Evolutionary conservation across 768 basidiomycete genomes (phyloP).

Genomic region (Naganishia vaughanmartiniae): DNA sequence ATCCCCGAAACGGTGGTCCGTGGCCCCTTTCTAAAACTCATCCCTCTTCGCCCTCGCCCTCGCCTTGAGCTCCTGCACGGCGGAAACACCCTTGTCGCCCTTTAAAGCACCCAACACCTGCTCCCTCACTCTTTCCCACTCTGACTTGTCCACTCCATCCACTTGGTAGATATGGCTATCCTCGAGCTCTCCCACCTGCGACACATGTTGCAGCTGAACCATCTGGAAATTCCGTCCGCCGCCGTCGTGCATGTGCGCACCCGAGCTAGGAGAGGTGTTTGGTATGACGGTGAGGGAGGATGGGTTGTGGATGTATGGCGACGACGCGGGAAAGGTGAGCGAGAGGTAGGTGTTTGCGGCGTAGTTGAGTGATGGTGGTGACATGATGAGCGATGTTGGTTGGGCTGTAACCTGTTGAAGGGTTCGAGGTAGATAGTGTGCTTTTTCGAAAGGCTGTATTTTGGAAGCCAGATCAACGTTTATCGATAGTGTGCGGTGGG

Average conservation of each 20-base stretch:
- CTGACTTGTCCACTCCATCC: slow-evolving; percentile 22
- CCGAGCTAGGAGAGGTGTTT: not conserved
- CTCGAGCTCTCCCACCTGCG: slow-evolving; percentile 25
- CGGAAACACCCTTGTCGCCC: slow-evolving; percentile 6
- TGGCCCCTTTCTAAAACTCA: slow-evolving; percentile 2
- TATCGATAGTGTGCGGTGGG: too few species aligned
- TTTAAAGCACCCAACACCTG: slow-evolving; percentile 21
- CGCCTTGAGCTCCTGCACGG: slow-evolving; percentile 26
- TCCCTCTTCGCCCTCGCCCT: slow-evolving; percentile 26
- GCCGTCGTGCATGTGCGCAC: too few species aligned
- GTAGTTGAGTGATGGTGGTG: slow-evolving; percentile 14
- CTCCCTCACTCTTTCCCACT: slow-evolving; percentile 26
- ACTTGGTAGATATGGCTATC: slow-evolving; percentile 31
- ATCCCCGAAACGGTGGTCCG: too few species aligned
- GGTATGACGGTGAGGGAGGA: not conserved
- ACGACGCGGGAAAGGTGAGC: slow-evolving; percentile 15
- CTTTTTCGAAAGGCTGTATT: too few species aligned
- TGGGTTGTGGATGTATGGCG: slow-evolving; percentile 18
- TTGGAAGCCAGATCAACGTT: too few species aligned
- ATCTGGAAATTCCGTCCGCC: not conserved
- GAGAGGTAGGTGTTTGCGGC: slow-evolving; percentile 21
- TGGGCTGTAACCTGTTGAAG: too few species aligned
- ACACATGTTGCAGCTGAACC: slow-evolving; percentile 19
- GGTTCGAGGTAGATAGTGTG: too few species aligned
- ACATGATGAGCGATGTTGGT: not conserved